Base-by-base conservation (phyloP, 306 rosid genomes). In the Fagus crenata region DNA sequence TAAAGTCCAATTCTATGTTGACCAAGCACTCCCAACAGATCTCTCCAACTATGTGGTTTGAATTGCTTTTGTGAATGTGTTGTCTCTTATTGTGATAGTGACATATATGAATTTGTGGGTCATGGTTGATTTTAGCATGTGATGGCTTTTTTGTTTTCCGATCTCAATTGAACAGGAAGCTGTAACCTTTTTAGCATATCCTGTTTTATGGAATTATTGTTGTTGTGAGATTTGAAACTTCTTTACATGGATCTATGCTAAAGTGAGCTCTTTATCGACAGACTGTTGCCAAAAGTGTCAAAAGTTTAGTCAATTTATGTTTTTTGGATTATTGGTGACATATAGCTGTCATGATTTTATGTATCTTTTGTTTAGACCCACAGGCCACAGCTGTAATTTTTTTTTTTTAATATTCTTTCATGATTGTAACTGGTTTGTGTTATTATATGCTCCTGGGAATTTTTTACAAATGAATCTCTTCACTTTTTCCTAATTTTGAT, bases 161-260 rank as follows among this genome's bases (percentile, higher is more conserved):
- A 67, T 67, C 71, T n/a, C 14, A 6, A 65, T 65, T n/a, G 17
- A 17, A 17, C 36, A 58, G 7, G 32, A 67, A 67, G 28, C n/a
- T 6, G 35, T 35, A 5, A 5, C 18, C 28, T 65, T 17, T 4
- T 63, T 12, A 63, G 18, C 1, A 63, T 9, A 1, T 35, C 40
- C n/a, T 63, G 65, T 63, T 32, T 13, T 35, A 13, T 35, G 17
- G 40, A 28, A 59, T 5, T 2, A 15, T 36, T 42, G n/a, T 46
- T 46, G 51, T 46, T 64, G 32, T 67, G 71, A n/a, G 71, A 67
- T 39, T 67, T 39, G 31, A 12, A 67, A 40, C 31, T 67, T 64
- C 28, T 32, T 63, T 35, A 5, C 11, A 15, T 67, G 32, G 49
- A 67, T 67, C 51, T 17, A 39, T 37, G 32, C 17, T 67, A 37